Evolutionary conservation across 805 yeast genomes (phyloP).

Genomic region (Jamesozyma rosinii): DNA sequence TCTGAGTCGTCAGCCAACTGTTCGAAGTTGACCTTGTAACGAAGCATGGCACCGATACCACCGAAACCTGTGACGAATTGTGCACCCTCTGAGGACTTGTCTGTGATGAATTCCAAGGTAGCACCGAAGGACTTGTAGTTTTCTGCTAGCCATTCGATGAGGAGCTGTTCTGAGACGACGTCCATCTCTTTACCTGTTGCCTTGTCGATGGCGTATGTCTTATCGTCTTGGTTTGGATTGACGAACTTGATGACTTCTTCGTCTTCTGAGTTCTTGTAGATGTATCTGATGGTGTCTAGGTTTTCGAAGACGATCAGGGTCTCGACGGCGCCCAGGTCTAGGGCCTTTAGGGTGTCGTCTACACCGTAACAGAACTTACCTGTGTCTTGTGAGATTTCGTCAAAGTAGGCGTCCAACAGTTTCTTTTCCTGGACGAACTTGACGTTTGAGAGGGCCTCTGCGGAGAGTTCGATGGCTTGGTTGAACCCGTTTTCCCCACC

Average conservation of each 20-base stretch:
- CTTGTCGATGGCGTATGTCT: conserved; percentile 69
- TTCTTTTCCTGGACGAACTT: conserved; percentile 98
- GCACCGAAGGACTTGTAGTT: conserved; percentile 93
- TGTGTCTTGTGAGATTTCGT: conserved; percentile 93
- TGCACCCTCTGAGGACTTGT: conserved; percentile 95
- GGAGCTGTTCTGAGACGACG: conserved; percentile 68
- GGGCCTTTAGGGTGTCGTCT: conserved; percentile 90
- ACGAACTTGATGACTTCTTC: conserved; percentile 64
- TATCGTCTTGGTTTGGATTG: conserved; percentile 62
- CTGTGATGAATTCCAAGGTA: conserved; percentile 89
- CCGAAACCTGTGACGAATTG: conserved; percentile 97
- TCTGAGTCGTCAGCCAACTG: conserved; percentile 83
- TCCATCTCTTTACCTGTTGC: conserved; percentile 90
- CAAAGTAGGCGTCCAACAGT: conserved; percentile 82
- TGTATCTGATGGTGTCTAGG: conserved; percentile 74
- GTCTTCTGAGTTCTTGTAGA: conserved; percentile 76
- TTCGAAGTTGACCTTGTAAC: conserved; percentile 95
- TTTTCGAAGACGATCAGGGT: conserved; percentile 87
- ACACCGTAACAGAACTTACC: conserved; percentile 98
- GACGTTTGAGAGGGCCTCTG: conserved; percentile 93
- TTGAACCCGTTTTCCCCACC: conserved; percentile 99
- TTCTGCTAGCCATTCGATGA: conserved; percentile 97
- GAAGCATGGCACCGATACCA: conserved; percentile 94
- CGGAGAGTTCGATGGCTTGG: conserved; percentile 96
- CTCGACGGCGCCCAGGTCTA: conserved; percentile 94